Base-by-base conservation (phyloP, 257 asterid species). In the Plantago major region DNA sequence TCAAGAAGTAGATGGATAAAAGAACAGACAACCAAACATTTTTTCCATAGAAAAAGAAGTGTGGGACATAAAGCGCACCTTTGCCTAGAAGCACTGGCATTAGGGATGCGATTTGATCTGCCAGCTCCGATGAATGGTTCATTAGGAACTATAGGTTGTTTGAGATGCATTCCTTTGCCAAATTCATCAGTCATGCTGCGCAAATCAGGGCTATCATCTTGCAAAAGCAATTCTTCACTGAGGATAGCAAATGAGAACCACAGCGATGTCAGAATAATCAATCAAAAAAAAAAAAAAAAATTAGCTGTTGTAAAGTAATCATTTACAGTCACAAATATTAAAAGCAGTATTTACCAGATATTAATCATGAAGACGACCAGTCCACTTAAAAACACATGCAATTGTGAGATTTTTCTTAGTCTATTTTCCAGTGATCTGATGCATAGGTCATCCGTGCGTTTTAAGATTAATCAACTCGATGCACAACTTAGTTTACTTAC, bases 161-260 rank as follows among this genome's bases (percentile, higher is more conserved):
- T 83, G 70, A 93, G 81, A 71, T 72, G 81, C 87, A 87, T 67
- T 69, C 83, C 88, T 76, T 71, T 81, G 72, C 64, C 70, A 67
- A 91, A 88, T 65, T 89, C 97, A 70, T 73, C 76, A 38, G 84
- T 38, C 77, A 89, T 64, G 81, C 63, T 77, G 76, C 79, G 82
- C 71, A 65, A 51, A 52, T 93, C 97, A 44, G 88, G 78, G 78
- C 65, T 74, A 67, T 93, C 95, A 79, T 89, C 97, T 93, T 93
- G 94, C 79, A 93, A 61, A 72, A 93, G 83, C 70, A 77, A 81
- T 77, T 93, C 99, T 71, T 89, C 99, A 69, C 99, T 93, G 89
- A 62, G 78, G 71, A 63, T 62, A 68, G 47, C 50, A 0, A 50
- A 53, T 17, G 40, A 40, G 28, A 67, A 55, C 15, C 61, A 37